Evolutionary conservation across 2,329 filamentous ascomycete species (phyloP), one percentile per base, ranked within the genome.

Genomic region (Hortaea werneckii): DNA sequence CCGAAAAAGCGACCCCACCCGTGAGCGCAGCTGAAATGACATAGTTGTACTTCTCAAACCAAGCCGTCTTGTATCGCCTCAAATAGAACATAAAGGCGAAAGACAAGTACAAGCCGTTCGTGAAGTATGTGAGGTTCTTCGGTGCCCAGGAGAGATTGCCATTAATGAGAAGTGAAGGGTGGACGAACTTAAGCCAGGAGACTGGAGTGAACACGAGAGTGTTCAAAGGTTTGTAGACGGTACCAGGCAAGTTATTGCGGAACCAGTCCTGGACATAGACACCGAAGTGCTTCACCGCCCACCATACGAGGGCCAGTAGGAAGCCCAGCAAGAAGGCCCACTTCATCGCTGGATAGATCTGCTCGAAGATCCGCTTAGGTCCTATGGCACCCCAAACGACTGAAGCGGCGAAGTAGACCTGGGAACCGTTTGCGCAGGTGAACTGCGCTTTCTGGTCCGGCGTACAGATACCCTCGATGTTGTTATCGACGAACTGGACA

Each of bases 401-500:
- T 5, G 50, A 54, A 2, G 55, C 48, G 35, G 52, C 54, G 49
- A 48, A 57, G 50, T 51, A 56, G 26, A 51, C 46, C 41, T 49
- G 50, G 11, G 42, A 43, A 46, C 48, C 48, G 40, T 49, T 46
- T 28, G 26, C 46, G 34, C 55, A 57, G 12, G 46, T 57, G 47
- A 56, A 57, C 26, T 49, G 38, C 37, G 46, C 46, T 1, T 49
- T 27, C 4, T 52, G 52, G 38, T 49, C 47, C 3, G 30, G 27
- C 3, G 51, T 56, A 43, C 54, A 57, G 32, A 57, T 50, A 32
- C 51, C 61, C 40, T 59, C 48, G 43, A 72, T 66, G 37, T 62
- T 61, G 37, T 48, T 49, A n/a, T 61, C 61, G 29, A 72, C 59
- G 48, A 70, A 69, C 52, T 71, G 62, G 26, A 70, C 66, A 1